phyloP scores from a whole-genome alignment of 345 rosid genomes.

The Euphorbia pulcherrima region DNA sequence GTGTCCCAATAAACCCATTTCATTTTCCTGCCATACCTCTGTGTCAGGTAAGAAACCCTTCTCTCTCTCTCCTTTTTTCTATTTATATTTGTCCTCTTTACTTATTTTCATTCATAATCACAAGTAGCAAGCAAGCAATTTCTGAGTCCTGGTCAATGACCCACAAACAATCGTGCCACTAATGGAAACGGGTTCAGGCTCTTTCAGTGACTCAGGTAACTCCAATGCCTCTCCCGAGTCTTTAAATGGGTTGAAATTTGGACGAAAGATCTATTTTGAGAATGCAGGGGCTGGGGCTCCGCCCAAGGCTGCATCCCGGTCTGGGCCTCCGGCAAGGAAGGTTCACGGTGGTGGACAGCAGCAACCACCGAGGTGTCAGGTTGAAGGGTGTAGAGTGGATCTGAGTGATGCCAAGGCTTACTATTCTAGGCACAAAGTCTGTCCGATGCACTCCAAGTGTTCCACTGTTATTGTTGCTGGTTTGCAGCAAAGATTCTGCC shows the following conservation, averaged over 20 bases:
- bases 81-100: background rate
- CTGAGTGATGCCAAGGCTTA: constrained; percentile 90
- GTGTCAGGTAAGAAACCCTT: constrained; percentile 5
- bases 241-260: constrained; percentile 67
- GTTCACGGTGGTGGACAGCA: constrained; percentile 36
- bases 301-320: constrained; percentile 27
- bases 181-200: constrained; percentile 69
- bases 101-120: background rate
- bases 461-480: constrained; percentile 73
- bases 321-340: constrained; percentile 30
- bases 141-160: constrained; percentile 8
- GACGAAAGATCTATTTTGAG: constrained; percentile 75
- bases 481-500: constrained; percentile 90
- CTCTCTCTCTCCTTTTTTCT: background rate
- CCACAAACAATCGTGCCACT: constrained; percentile 5
- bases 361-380: constrained; percentile 87
- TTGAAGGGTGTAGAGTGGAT: constrained; percentile 89
- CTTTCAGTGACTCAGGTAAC: constrained; percentile 45
- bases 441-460: constrained; percentile 80
- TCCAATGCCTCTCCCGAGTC: constrained; percentile 32
- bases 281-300: constrained; percentile 33
- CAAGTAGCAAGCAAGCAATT: background rate
- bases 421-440: constrained; percentile 90
- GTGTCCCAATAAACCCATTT: background rate
- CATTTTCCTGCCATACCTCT: constrained; percentile 24